These are phyloP conservation scores for Entomortierella beljakovae DNA, from an alignment of 192 early-diverging fungal species.

Conservation along the genomic window DNA sequence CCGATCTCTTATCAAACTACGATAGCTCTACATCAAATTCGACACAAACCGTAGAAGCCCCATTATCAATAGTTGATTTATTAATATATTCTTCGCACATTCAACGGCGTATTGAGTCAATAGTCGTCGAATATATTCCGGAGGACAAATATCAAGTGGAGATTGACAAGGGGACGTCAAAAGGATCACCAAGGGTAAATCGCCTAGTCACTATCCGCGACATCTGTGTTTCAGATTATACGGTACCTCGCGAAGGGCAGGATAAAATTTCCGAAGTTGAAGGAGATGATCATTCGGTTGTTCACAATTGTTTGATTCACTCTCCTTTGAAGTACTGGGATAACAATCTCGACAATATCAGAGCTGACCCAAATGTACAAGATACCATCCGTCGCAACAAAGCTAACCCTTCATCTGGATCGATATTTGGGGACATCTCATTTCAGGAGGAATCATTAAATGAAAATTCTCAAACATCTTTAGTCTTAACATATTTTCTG, in stretches of 20 bases:
- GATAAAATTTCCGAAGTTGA: not conserved
- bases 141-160: slow-evolving; percentile 2
- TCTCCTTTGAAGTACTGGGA: slow-evolving; percentile 48
- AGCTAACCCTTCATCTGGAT: not conserved
- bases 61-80: slow-evolving; percentile 14
- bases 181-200: not conserved
- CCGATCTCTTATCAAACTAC: slow-evolving; percentile 9
- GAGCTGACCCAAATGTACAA: not conserved
- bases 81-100: slow-evolving; percentile 18
- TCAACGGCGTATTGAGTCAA: slow-evolving; percentile 26
- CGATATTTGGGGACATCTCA: slow-evolving; percentile 6
- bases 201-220: slow-evolving; percentile 27
- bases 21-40: not conserved
- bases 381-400: not conserved
- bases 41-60: not conserved
- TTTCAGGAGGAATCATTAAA: slow-evolving; percentile 1
- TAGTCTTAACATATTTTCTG: slow-evolving; percentile 37
- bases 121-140: slow-evolving; percentile 17
- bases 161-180: not conserved
- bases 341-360: not conserved
- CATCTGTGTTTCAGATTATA: slow-evolving; percentile 30
- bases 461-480: slow-evolving; percentile 4
- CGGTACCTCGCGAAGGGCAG: slow-evolving; percentile 40
- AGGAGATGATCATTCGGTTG: not conserved
- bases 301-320: slow-evolving; percentile 64